Evolutionary conservation across 169 alveolate species (phyloP), one percentile per base, ranked within the genome.

Genomic region (Theileria orientalis): DNA sequence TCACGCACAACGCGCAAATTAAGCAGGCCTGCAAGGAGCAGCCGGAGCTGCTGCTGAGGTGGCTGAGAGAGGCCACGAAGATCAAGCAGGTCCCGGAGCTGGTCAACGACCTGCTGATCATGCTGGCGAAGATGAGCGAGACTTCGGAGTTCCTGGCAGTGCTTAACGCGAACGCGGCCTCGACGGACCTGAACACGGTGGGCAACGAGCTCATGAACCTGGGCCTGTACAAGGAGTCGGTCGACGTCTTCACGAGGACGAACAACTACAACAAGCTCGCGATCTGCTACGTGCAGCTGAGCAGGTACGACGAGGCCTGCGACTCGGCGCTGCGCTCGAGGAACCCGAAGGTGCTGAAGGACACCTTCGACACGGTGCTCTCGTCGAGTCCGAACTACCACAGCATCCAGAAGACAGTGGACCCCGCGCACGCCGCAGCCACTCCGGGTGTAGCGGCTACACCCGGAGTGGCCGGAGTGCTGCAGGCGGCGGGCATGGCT

Each of bases 311-410:
- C 52, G 94, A 93, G 72, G 99, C 99, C 2, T 94, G 97, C 46
- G 99, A 97, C 61, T 98, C 99, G 37, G 99, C 99, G 27, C 94
- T 96, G 92, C 97, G 96, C 85, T 98, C 99, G 41, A 97, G 97
- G 85, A 97, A 97, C 66, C 99, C 99, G 27, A 98, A 96, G 93
- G 72, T 86, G 21, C 86, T 92, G 93, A 93, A 93, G 85, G 98
- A 96, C 84, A 98, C 96, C 62, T 90, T 94, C 84, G 93, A 95
- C 66, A 96, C 97, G 33, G n/a, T 96, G 99, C 79, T n/a, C n/a
- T n/a, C n/a, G n/a, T n/a, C n/a, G n/a, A n/a, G n/a, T 95, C 96
- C n/a, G n/a, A n/a, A n/a, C n/a, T n/a, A n/a, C n/a, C n/a, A n/a
- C n/a, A n/a, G n/a, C n/a, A n/a, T n/a, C n/a, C n/a, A n/a, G n/a